Base-by-base conservation (phyloP, 768 basidiomycete genomes). In the Boletus eberwhitei region DNA sequence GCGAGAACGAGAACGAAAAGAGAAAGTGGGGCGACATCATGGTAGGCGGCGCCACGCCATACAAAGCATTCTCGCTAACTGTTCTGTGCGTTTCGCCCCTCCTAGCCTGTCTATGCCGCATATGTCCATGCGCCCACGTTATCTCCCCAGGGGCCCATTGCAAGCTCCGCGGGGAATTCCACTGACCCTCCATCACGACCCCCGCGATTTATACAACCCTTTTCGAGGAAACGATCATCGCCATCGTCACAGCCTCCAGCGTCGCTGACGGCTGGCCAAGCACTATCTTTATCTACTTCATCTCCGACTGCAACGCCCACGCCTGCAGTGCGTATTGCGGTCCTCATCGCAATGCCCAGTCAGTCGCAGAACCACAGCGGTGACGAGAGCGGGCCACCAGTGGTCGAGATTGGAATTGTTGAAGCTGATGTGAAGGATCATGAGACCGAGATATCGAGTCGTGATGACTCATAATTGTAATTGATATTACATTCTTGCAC, bases 271-370 rank as follows among this genome's bases (percentile, higher is more conserved):
- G 39, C 48, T 13, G 24, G 54, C 17, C 40, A 43, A 46, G 17
- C 36, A 3, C 17, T 17, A 1, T 31, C 53, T 24, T 26, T 40
- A 31, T 17, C 62, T 14, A 37, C 59, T 55, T 40, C 53, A 50
- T 53, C 62, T 47, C 55, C 57, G 47, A 11, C 47, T 44, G 14
- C 32, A 45, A 22, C 48, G 14, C 5, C 55, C 26, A 48, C 64
- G 44, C 58, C 70, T 34, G 52, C 63, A 41, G 64, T 79, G 24
- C 69, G 68, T 35, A 69, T 79, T 31, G 72, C 74, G 0, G 75
- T 79, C 17, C 64, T 79, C 32, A 74, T 79, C 38, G 77, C 78
- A 5, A 77, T 79, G 78, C 78, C 78, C 19, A 34, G 29, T 24
- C 13, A 29, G 11, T 35, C 56, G 16, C 58, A 22, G 41, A 53